Evolutionary conservation across 306 rosid species (phyloP).

Genomic region (Ochetophila trinervis): DNA sequence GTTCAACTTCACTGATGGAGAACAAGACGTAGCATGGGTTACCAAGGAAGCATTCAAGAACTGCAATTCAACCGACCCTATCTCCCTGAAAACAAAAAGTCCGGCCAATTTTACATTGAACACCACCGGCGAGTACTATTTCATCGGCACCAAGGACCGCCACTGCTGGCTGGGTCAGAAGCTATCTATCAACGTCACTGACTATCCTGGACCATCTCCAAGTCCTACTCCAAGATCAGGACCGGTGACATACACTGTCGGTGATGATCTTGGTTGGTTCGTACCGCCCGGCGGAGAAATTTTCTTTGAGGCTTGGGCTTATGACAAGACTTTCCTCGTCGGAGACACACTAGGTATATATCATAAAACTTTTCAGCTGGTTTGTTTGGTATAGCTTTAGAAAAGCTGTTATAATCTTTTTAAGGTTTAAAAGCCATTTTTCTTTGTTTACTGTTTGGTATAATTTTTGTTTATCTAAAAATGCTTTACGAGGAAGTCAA

Average conservation of each 20-base stretch:
- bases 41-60: conserved; percentile 37
- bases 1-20: conserved; percentile 52
- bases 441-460: no score
- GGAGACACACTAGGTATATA: conserved; percentile 53
- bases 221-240: conserved; percentile 29
- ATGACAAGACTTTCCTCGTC: conserved; percentile 29
- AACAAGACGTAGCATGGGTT: conserved; percentile 54
- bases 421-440: no score
- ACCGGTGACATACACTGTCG: conserved; percentile 36
- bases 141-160: conserved; percentile 43
- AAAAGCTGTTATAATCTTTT: no score
- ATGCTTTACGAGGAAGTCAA: no score
- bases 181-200: conserved; percentile 38
- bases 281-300: conserved; percentile 36
- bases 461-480: no score
- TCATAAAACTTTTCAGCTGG: not conserved
- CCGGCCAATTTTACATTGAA: conserved; percentile 52
- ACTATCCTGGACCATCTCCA: conserved; percentile 31
- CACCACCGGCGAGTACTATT: conserved; percentile 38
- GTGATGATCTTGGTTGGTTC: conserved; percentile 46
- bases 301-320: conserved; percentile 41
- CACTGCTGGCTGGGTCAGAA: conserved; percentile 42
- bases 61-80: conserved; percentile 50
- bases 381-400: no score
- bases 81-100: conserved; percentile 26